Evolutionary conservation across 2,329 filamentous ascomycete genomes (phyloP).

Genomic region (Cladosporium sp.): DNA sequence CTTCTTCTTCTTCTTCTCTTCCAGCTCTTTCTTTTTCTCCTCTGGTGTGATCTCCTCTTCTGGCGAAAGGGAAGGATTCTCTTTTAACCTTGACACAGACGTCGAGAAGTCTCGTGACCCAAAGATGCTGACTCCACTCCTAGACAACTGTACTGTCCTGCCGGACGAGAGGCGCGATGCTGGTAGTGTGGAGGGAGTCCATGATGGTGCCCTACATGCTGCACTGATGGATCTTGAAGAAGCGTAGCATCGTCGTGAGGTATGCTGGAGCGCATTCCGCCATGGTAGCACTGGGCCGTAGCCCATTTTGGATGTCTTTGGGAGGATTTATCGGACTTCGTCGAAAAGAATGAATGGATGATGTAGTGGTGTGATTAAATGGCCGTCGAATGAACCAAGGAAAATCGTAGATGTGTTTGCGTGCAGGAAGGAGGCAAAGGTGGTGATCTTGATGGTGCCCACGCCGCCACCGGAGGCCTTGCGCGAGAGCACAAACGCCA

Average conservation of each 20-base stretch:
- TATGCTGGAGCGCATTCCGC: conserved; percentile 54
- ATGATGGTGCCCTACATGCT: conserved; percentile 28
- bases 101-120: conserved; percentile 42
- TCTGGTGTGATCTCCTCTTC: conserved; percentile 47
- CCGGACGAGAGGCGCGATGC: conserved; percentile 26
- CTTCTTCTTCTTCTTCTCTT: conserved; percentile 30
- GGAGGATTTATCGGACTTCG: background rate
- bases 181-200: conserved; percentile 23
- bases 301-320: conserved; percentile 52
- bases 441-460: background rate
- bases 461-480: conserved; percentile 4
- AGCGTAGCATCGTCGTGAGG: conserved; percentile 33
- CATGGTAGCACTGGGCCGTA: conserved; percentile 65
- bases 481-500: background rate
- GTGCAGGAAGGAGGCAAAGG: background rate
- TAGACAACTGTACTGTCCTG: conserved; percentile 15
- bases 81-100: conserved; percentile 53
- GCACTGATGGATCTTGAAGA: conserved; percentile 29
- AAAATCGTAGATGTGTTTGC: background rate
- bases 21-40: conserved; percentile 44
- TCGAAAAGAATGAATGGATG: background rate
- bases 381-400: background rate
- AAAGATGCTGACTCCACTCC: conserved; percentile 19
- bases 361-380: background rate
- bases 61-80: conserved; percentile 53